Percentiles rank a stretch among this genome's conserved stretches.
Conservation (phyloP, 805 yeast species). For the Starmerella floricola region DNA sequence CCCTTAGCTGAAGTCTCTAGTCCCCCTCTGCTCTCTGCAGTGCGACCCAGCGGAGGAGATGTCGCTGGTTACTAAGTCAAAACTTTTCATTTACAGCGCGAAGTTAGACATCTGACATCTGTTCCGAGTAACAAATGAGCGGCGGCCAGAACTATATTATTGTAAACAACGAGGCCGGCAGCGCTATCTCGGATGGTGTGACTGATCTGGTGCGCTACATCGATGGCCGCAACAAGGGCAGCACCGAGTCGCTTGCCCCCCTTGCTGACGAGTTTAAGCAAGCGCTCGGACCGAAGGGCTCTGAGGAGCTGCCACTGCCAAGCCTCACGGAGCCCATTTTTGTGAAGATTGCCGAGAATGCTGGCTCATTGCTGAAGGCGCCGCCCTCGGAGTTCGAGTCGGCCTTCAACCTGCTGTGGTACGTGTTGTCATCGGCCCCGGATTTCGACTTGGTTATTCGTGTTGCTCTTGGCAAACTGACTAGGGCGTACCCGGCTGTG, state of each 20-base stretch:
- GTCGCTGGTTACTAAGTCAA: slow-evolving; percentile 7
- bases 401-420: slow-evolving; percentile 31
- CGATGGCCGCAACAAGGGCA: slow-evolving; percentile 26
- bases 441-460: slow-evolving; percentile 27
- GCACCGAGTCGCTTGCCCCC: slow-evolving; percentile 20
- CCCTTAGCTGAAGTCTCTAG: no score
- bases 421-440: slow-evolving; percentile 28
- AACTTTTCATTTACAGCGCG: slow-evolving; percentile 12
- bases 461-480: slow-evolving; percentile 25
- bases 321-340: slow-evolving; percentile 22
- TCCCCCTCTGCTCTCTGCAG: background rate
- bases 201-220: slow-evolving; percentile 30
- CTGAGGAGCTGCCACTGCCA: slow-evolving; percentile 8
- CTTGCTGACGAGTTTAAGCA: slow-evolving; percentile 23
- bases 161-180: slow-evolving; percentile 27
- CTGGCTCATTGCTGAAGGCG: slow-evolving; percentile 24
- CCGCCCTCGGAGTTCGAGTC: slow-evolving; percentile 32
- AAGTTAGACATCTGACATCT: background rate
- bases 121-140: slow-evolving; percentile 7
- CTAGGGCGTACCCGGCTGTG: slow-evolving; percentile 20
- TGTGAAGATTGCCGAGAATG: slow-evolving; percentile 26
- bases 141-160: slow-evolving; percentile 24
- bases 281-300: slow-evolving; percentile 14
- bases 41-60: no score
- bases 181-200: slow-evolving; percentile 29